phyloP scores from a whole-genome alignment of 2,329 filamentous ascomycete species.

The Beauveria bassiana region DNA sequence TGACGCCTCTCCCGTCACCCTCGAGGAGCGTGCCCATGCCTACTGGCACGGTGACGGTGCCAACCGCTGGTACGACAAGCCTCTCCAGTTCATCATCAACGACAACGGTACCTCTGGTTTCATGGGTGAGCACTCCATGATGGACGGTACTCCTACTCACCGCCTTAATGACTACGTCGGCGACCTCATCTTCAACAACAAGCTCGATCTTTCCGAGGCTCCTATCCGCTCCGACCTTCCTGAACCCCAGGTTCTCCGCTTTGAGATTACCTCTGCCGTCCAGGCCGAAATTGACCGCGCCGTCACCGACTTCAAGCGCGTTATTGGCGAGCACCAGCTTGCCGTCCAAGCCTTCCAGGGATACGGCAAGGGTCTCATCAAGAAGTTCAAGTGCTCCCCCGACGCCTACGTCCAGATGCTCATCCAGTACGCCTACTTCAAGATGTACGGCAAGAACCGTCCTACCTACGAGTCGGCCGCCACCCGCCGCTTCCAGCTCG shows the following conservation, averaged over 20 bases:
- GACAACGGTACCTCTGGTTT: conserved; percentile 97
- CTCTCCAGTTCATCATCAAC: conserved; percentile 94
- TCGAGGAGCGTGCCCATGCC: conserved; percentile 89
- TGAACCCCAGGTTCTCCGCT: conserved; percentile 69
- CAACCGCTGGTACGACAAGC: conserved; percentile 98
- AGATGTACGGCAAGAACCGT: conserved; percentile 97
- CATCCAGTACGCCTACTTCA: conserved; percentile 96
- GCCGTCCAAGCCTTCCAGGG: conserved; percentile 92
- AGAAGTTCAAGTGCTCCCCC: conserved; percentile 97
- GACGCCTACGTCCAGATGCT: conserved; percentile 98
- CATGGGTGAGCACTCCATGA: conserved; percentile 99
- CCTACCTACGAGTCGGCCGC: conserved; percentile 97
- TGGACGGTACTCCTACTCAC: conserved; percentile 98
- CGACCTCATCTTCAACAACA: conserved; percentile 86
- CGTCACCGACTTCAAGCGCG: conserved; percentile 65
- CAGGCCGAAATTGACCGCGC: conserved; percentile 73
- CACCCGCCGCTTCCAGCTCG: conserved; percentile 90
- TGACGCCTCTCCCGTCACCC: conserved; percentile 80
- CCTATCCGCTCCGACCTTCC: conserved; percentile 73
- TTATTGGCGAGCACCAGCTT: conserved; percentile 84
- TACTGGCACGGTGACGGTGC: conserved; percentile 98
- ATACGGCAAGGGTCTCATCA: conserved; percentile 97
- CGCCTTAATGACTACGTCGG: conserved; percentile 93
- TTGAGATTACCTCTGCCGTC: conserved; percentile 67
- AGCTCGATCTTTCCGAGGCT: conserved; percentile 79